Conservation (phyloP, 148 eudicot genomes). For the Fallopia convolvulus region DNA sequence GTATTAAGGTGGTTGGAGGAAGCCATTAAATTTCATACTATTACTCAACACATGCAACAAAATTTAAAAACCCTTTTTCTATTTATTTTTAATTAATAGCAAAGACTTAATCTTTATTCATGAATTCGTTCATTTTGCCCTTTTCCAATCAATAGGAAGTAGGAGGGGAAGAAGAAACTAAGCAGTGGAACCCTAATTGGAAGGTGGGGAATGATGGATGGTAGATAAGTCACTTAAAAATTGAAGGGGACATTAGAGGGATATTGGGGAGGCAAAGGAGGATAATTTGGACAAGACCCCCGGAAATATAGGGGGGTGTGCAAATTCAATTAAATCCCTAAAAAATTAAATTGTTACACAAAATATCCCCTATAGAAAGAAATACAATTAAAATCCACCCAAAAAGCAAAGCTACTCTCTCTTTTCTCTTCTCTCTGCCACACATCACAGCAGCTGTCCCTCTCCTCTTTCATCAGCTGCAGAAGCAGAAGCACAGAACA, state of each 20-base stretch:
- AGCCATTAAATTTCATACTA: not conserved
- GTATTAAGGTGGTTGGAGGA: not conserved
- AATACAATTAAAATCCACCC: not conserved
- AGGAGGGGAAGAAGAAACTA: not conserved
- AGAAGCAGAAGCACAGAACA: constrained; percentile 20
- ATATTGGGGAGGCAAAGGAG: constrained; percentile 14
- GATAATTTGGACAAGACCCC: constrained; percentile 32
- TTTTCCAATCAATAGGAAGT: not conserved
- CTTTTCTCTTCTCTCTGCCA: constrained; percentile 32
- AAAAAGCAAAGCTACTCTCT: constrained; percentile 2
- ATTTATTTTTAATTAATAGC: not conserved
- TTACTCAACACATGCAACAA: not conserved
- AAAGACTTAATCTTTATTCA: not conserved
- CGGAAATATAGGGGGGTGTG: constrained; percentile 50
- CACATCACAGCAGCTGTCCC: constrained; percentile 41
- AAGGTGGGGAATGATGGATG: constrained; percentile 6
- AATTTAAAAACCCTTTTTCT: not conserved
- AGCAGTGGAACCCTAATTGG: constrained; percentile 7
- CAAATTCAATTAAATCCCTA: constrained; percentile 10
- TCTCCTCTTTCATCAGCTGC: constrained; percentile 29
- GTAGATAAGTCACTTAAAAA: not conserved
- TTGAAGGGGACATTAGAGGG: constrained; percentile 24
- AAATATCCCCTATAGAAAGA: not conserved
- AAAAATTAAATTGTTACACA: constrained; percentile 1
- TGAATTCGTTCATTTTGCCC: not conserved